These are phyloP conservation scores for Metarhizium brunneum DNA, from an alignment of 2,329 filamentous ascomycete species.

Conservation along the genomic window DNA sequence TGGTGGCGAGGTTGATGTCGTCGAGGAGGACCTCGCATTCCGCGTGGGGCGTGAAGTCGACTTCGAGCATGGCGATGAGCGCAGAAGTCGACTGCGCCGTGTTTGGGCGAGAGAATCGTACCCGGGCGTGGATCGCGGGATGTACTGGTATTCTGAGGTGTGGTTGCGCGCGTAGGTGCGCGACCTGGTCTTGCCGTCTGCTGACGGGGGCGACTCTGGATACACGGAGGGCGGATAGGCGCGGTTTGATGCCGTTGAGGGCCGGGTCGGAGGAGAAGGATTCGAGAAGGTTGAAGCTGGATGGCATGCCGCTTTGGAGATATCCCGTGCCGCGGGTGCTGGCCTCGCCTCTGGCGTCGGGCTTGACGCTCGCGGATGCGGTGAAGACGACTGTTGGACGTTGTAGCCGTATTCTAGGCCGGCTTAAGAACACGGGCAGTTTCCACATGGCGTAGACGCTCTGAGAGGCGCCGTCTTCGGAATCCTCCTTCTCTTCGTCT, in stretches of 20 bases:
- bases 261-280: slow-evolving; percentile 59
- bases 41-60: slow-evolving; percentile 64
- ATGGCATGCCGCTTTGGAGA: slow-evolving; percentile 57
- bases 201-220: slow-evolving; percentile 64
- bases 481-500: slow-evolving; percentile 26
- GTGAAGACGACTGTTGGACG: slow-evolving; percentile 57
- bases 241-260: slow-evolving; percentile 51
- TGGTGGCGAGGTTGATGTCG: slow-evolving; percentile 46
- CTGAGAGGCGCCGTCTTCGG: slow-evolving; percentile 17
- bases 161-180: slow-evolving; percentile 55
- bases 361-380: slow-evolving; percentile 51
- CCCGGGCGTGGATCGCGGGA: slow-evolving; percentile 62
- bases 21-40: slow-evolving; percentile 57
- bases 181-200: slow-evolving; percentile 49
- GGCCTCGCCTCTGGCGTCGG: slow-evolving; percentile 25
- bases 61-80: slow-evolving; percentile 60
- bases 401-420: slow-evolving; percentile 56
- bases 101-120: slow-evolving; percentile 60
- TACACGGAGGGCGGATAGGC: slow-evolving; percentile 64
- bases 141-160: slow-evolving; percentile 54
- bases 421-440: slow-evolving; percentile 44
- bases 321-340: slow-evolving; percentile 44
- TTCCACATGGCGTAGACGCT: slow-evolving; percentile 52
- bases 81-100: slow-evolving; percentile 47
- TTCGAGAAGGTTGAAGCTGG: slow-evolving; percentile 68